These are phyloP conservation scores for Debaryomyces udenii DNA, from an alignment of 1,139 yeast genomes.

Conservation along the genomic window DNA sequence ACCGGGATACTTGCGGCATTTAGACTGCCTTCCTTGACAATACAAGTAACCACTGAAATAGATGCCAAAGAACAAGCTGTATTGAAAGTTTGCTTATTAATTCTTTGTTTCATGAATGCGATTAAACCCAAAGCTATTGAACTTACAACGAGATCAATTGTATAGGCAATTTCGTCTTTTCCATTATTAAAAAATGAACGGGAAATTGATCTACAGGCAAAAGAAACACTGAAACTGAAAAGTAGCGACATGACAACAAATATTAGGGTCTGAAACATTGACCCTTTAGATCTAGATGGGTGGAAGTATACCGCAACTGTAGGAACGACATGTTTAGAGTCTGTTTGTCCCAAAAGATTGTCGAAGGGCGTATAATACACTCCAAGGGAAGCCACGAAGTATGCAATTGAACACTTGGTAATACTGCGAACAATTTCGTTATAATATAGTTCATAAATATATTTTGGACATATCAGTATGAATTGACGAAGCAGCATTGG, in stretches of 20 bases:
- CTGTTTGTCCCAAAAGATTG: constrained; percentile 60
- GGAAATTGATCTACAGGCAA: constrained; percentile 57
- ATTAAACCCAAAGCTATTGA: constrained; percentile 64
- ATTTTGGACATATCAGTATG: neutral
- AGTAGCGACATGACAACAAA: constrained; percentile 60
- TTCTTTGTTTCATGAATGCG: constrained; percentile 69
- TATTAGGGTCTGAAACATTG: constrained; percentile 73
- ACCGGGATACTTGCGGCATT: constrained; percentile 66
- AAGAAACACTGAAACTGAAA: constrained; percentile 59
- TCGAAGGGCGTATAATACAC: constrained; percentile 70
- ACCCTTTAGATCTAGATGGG: constrained; percentile 77
- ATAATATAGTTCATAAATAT: constrained; percentile 13
- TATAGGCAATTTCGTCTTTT: constrained; percentile 53
- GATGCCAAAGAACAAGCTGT: constrained; percentile 83
- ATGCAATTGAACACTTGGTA: constrained; percentile 71
- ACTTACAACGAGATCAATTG: constrained; percentile 58
- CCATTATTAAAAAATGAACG: constrained; percentile 50
- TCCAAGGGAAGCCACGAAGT: constrained; percentile 70
- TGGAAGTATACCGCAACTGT: constrained; percentile 86
- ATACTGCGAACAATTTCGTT: constrained; percentile 36
- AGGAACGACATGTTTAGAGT: constrained; percentile 79
- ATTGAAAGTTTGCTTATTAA: constrained; percentile 70
- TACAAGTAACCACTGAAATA: constrained; percentile 68
- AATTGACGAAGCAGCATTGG: neutral
- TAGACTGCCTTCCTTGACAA: constrained; percentile 75